These are phyloP conservation scores for Rosa chinensis DNA, from an alignment of 306 rosid genomes.

Conservation along the genomic window DNA sequence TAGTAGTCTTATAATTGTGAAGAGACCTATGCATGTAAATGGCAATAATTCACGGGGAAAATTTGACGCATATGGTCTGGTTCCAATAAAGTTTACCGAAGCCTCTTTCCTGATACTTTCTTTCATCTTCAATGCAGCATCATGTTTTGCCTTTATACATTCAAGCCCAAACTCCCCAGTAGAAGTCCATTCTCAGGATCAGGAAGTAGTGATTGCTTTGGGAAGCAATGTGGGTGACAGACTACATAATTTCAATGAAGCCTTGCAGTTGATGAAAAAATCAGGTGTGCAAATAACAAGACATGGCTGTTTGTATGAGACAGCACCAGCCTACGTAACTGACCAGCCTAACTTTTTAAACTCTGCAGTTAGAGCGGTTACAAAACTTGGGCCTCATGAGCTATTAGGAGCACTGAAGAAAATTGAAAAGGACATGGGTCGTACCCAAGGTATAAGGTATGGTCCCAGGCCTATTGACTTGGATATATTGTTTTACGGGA, in stretches of 20 bases:
- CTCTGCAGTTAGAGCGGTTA: constrained; percentile 83
- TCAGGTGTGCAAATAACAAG: constrained; percentile 68
- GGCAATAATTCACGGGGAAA: not conserved
- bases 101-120: constrained; percentile 19
- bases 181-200: constrained; percentile 67
- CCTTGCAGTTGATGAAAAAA: constrained; percentile 67
- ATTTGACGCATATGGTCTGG: not conserved
- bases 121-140: constrained; percentile 44
- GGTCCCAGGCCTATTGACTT: constrained; percentile 96
- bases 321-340: constrained; percentile 86
- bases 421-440: constrained; percentile 78
- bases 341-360: constrained; percentile 83
- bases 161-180: constrained; percentile 37
- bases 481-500: constrained; percentile 87
- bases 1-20: not conserved
- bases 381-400: constrained; percentile 92
- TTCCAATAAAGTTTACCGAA: not conserved
- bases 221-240: constrained; percentile 91
- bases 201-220: constrained; percentile 90
- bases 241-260: constrained; percentile 70
- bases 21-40: not conserved
- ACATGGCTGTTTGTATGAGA: constrained; percentile 85
- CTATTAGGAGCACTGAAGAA: constrained; percentile 61
- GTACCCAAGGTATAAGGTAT: constrained; percentile 70
- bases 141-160: constrained; percentile 38